phyloP scores from a whole-genome alignment of 176 grass and related monocot species.

The Rhynchospora breviuscula region DNA sequence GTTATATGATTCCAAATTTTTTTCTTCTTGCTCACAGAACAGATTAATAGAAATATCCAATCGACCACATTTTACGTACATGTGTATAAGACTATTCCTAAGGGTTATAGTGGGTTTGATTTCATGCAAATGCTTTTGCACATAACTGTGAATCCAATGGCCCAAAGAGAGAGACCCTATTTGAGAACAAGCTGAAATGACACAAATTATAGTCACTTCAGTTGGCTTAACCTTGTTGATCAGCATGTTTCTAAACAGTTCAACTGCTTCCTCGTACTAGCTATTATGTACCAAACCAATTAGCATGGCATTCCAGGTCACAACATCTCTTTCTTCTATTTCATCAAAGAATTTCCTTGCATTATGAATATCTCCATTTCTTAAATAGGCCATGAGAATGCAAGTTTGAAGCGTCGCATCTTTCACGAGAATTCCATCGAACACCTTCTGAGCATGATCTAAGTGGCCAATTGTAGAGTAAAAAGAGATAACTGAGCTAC shows the following conservation, averaged over 20 bases:
- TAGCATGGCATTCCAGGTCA: constrained; percentile 56
- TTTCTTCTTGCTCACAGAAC: constrained; percentile 33
- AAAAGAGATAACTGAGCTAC: constrained; percentile 23
- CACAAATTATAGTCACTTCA: constrained; percentile 30
- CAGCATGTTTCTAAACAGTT: constrained; percentile 57
- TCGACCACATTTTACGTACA: constrained; percentile 70
- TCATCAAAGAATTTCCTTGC: constrained; percentile 24
- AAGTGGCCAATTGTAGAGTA: constrained; percentile 17
- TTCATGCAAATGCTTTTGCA: constrained; percentile 37
- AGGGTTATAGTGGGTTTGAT: constrained; percentile 30
- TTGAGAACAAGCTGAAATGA: constrained; percentile 34
- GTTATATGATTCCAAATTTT: constrained; percentile 57
- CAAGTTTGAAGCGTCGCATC: constrained; percentile 29
- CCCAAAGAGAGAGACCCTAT: constrained; percentile 34
- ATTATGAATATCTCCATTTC: constrained; percentile 19
- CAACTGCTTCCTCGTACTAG: constrained; percentile 19
- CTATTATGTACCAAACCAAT: constrained; percentile 49
- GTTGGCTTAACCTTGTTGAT: constrained; percentile 35
- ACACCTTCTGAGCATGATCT: constrained; percentile 34
- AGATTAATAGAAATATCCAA: constrained; percentile 35
- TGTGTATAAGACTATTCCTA: constrained; percentile 47
- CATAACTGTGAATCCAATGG: constrained; percentile 41
- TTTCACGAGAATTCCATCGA: constrained; percentile 19
- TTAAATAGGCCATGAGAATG: constrained; percentile 37
- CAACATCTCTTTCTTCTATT: constrained; percentile 27